Base-by-base conservation (phyloP, 371 early-diverging fungal genomes). In the Syncephalastrum contaminatum region DNA sequence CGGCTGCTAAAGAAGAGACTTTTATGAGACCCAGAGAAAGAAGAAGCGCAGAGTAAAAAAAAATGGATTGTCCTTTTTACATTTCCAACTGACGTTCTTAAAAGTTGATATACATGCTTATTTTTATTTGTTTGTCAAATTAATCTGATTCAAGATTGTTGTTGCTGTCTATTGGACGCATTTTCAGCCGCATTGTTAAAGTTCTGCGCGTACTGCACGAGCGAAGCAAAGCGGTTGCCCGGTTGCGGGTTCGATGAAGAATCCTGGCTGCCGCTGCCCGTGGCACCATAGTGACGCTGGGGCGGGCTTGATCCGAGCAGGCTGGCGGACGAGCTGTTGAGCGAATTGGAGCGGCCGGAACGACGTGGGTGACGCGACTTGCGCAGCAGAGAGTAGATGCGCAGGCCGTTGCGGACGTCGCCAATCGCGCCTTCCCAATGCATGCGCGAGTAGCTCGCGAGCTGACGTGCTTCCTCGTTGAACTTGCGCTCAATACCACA, bases 371-470 rank as follows among this genome's bases (percentile, higher is more conserved):
- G 57, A 43, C 68, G 67, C 14, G 53, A 56, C 58, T 70, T 74
- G 48, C 81, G 80, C 6, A 83, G 56, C 13, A 78, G 60, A n/a
- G 79, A 77, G 42, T 75, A 80, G n/a, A 84, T 67, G 21, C 66
- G 65, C 4, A 75, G 55, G 60, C 81, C 75, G 43, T 66, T 65
- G 47, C 72, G 64, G 36, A 80, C 73, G 60, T 79, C 80, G 42
- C 70, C 73, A 43, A 75, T 69, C 3, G 80, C 80, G 41, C 84
- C 78, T 62, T 84, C 84, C 84, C 84, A 84, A 42, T 74, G 64
- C 81, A 84, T 70, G 14, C 77, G 70, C 15, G 81, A 78, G 25
- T 79, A 67, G 7, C 65, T 71, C 1, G 82, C 78, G 43, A 84
- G 60, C 12, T 81, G 82, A 41, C 72, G 72, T 20, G 73, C 81